Conservation (phyloP, 2,329 filamentous ascomycete genomes). For the Trichoderma atrobrunneum region DNA sequence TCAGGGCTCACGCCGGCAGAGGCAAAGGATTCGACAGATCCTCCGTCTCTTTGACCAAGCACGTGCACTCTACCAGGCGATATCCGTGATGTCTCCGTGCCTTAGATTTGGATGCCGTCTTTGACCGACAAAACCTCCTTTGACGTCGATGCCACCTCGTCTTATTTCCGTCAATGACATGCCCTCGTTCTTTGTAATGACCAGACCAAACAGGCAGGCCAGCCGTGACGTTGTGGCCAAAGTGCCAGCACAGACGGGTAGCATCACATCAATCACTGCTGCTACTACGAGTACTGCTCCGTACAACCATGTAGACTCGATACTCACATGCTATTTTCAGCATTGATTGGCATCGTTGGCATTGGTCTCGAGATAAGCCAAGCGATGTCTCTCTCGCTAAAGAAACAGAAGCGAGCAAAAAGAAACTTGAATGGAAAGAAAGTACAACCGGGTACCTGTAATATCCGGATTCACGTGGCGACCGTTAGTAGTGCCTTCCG, state of each 20-base stretch:
- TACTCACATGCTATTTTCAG: background rate
- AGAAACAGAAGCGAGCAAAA: background rate
- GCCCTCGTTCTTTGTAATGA: background rate
- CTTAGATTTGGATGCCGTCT: background rate
- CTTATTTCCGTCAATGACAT: conserved; percentile 3
- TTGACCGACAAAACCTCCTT: background rate
- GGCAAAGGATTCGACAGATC: background rate
- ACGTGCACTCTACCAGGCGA: background rate
- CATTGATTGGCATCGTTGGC: background rate
- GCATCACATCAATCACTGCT: background rate
- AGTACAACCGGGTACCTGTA: background rate
- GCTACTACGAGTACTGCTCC: too few species aligned
- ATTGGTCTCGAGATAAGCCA: background rate
- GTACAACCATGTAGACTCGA: background rate
- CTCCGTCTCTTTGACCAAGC: background rate
- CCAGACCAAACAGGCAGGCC: conserved; percentile 8
- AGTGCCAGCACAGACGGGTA: background rate
- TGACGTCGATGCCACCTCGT: background rate
- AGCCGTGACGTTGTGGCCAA: background rate
- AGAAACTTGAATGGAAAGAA: background rate
- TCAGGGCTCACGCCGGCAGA: background rate
- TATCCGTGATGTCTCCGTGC: background rate
- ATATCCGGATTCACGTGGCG: background rate
- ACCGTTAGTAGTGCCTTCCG: background rate
- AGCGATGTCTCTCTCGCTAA: background rate